Evolutionary conservation across 2,329 filamentous ascomycete species (phyloP), one percentile per base, ranked within the genome.

Genomic region (Beauveria sp.): DNA sequence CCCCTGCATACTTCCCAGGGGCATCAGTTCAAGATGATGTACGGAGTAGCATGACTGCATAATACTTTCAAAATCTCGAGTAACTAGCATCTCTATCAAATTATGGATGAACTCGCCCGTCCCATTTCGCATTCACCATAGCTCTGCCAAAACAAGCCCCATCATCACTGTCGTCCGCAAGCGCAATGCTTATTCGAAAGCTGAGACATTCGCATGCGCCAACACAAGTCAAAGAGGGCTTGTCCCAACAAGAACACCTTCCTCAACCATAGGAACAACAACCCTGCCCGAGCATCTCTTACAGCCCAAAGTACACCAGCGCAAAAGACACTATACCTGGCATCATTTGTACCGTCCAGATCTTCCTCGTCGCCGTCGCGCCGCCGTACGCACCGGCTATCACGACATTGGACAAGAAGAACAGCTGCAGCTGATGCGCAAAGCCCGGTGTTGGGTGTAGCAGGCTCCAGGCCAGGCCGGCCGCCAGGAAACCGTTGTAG

Each of bases 401-500:
- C 38, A 70, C 65, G 30, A 82, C 75, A 59, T 76, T 79, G 1
- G 74, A 72, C 24, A 78, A 70, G 70, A 81, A 81, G 66, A 81
- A 82, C n/a, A 79, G 63, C 46, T 72, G 70, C 54, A 82, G 70
- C 69, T 82, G 76, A 3, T 59, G 65, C 18, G 72, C 74, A 62
- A 82, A 75, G 43, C 70, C 74, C 7, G 70, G 59, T 6, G 73
- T 71, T 1, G 79, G 78, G 65, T 82, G 78, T 3, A 70, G n/a
- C n/a, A 81, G 64, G 3, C 75, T 74, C 79, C 79, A 82, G 28
- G 70, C 62, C 2, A 82, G 68, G 0, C 79, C 79, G 1, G 78
- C 78, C 3, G 78, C 75, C n/a, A 82, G 71, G 60, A 82, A 80
- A 47, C 79, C 79, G 66, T 82, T 82, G 71, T 82, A 82, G 6